Evolutionary conservation across 225 moss, liverwort and hornwort genomes (phyloP), one percentile per base, ranked within the genome.

Genomic region (Pseudisothecium myosuroides): DNA sequence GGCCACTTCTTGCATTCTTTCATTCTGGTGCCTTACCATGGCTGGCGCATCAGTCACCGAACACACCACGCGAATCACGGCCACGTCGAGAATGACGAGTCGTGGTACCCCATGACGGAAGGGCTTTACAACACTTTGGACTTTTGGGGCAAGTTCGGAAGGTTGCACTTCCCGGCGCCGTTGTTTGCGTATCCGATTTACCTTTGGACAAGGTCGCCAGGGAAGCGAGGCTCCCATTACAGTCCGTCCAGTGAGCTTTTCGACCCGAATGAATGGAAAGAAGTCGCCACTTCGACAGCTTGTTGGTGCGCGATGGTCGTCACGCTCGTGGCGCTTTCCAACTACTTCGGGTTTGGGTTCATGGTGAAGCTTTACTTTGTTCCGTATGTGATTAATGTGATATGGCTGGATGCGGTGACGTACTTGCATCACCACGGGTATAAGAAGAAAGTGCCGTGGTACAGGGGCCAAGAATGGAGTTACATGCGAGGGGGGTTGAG

Each of bases 21-120:
- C 91, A 95, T 96, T 34, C 89, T 96, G 28, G 96, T 96, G 5
- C 96, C 96, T 1, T 96, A 94, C 69, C 96, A 96, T 58, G 96
- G 96, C 32, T 96, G 96, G 96, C 93, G 96, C 75, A 96, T 96
- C 83, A 94, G 94, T 39, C 96, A 96, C 87, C 90, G 96, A 36
- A 96, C 95, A 16, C 96, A 96, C 75, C 96, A 96, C 85, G 92
- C 94, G 52, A 96, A 96, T 79, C 96, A 96, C 77, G 96, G 96
- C 17, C 95, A 96, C 76, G 96, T 95, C 18, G 96, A 96, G 93
- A 94, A 94, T 7, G 96, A 96, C 88, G 96, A 96, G 89, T 93
- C 95, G 67, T 96, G 96, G 96, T 91, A 95, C 41, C 96, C 96
- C 5, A 81, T 96, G 85, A 91, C 94, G 12, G 95, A 95, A 60